Evolutionary conservation across 495 filamentous ascomycete genomes (phyloP), one percentile per base, ranked within the genome.

Genomic region (Hypomontagnella submonticulosa): DNA sequence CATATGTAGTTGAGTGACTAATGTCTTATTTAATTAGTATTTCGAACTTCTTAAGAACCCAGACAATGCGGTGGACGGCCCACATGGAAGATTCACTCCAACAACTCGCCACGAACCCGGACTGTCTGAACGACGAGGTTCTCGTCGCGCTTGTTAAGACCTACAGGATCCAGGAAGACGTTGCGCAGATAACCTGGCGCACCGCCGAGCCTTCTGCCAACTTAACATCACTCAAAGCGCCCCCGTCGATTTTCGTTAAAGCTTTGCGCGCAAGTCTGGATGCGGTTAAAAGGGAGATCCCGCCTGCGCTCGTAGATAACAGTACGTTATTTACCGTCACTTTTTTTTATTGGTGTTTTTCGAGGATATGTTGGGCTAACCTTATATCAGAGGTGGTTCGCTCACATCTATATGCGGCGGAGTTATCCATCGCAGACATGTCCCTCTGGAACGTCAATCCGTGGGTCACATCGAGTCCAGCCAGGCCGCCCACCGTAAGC

Each of bases 91-190:
- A 71, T 12, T 73, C 63, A 27, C 67, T 75, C 4, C 59, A 69
- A 16, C 53, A 71, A 15, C 53, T 75, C 8, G 52, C 67, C 12
- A 33, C 50, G 1, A 27, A 63, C 2, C 63, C 72, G 4, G 67
- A 73, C 33, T 67, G 64, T 20, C 42, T 48, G 16, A 52, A 66
- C 6, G 72, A 75, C 62, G 54, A 60, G 36, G 34, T 71, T 18
- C 67, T 75, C 1, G 62, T 67, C 1, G 37, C 62, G 3, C 73
- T 75, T 59, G 78, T 79, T 27, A 76, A 70, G 47, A 66, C 76
- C 16, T 74, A 74, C 13, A 64, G 68, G 19, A 69, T 81, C 38
- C 52, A 60, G 10, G 71, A 74, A 46, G 64, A 69, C 12, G 36
- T 70, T 10, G 38, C 53, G 9, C 66, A 70, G 10, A 51, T 63